These are phyloP conservation scores for Trifolium repens DNA, from an alignment of 306 rosid genomes.

Conservation along the genomic window DNA sequence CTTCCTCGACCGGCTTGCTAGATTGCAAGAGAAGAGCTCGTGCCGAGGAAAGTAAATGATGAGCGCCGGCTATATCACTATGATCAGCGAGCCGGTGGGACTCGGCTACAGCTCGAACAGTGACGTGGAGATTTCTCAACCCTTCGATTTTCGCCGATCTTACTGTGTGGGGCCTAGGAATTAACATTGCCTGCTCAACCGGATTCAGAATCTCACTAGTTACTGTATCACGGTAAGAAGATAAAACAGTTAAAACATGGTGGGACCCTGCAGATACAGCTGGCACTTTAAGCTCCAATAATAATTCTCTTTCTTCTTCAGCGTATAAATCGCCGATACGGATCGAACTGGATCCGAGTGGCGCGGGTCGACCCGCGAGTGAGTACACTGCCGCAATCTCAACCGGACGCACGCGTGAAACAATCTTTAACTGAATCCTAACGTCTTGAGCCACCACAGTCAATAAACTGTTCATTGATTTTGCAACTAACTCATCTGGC, in stretches of 20 bases:
- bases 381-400: slow-evolving; percentile 80
- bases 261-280: slow-evolving; percentile 64
- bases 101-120: slow-evolving; percentile 80
- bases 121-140: slow-evolving; percentile 72
- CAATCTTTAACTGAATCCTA: slow-evolving; percentile 61
- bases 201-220: slow-evolving; percentile 56
- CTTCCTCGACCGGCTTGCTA: slow-evolving; percentile 61
- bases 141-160: slow-evolving; percentile 68
- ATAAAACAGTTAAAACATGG: slow-evolving; percentile 66
- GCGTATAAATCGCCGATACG: slow-evolving; percentile 66
- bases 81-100: slow-evolving; percentile 63
- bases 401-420: slow-evolving; percentile 56
- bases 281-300: slow-evolving; percentile 73
- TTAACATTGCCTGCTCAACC: slow-evolving; percentile 57
- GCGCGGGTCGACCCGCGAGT: slow-evolving; percentile 54
- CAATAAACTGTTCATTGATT: slow-evolving; percentile 54
- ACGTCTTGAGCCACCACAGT: slow-evolving; percentile 74
- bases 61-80: slow-evolving; percentile 64
- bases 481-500: slow-evolving; percentile 55
- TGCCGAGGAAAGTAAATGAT: slow-evolving; percentile 74
- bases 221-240: slow-evolving; percentile 62
- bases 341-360: slow-evolving; percentile 51
- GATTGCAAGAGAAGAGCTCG: slow-evolving; percentile 70
- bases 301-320: slow-evolving; percentile 74
- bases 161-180: slow-evolving; percentile 73